phyloP scores from a whole-genome alignment of 164 flowering plant genomes.

The Dillenia turbinata region DNA sequence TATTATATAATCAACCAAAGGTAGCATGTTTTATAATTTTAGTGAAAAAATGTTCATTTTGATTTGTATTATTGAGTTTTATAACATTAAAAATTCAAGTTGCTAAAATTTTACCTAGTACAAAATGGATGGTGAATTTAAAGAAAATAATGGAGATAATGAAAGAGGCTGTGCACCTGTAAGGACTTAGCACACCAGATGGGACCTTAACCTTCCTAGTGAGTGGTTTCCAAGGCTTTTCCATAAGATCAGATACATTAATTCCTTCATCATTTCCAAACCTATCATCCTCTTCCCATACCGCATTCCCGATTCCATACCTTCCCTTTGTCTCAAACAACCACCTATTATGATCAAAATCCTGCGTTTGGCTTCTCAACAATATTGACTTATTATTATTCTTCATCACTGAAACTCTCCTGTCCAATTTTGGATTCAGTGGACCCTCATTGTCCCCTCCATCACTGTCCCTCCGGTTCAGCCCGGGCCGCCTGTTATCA shows the following conservation, averaged over 20 bases:
- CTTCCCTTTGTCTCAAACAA: slow-evolving; percentile 60
- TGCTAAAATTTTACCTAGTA: no score
- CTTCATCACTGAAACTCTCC: slow-evolving; percentile 47
- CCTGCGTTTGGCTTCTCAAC: slow-evolving; percentile 55
- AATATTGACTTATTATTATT: slow-evolving; percentile 36
- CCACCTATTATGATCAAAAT: slow-evolving; percentile 70
- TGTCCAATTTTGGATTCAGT: slow-evolving; percentile 18
- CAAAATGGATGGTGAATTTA: no score
- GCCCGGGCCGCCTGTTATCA: neutral
- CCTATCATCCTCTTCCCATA: slow-evolving; percentile 29
- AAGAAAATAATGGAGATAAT: slow-evolving; percentile 12
- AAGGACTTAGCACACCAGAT: slow-evolving; percentile 50
- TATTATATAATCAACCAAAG: no score
- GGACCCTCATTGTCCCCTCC: slow-evolving; percentile 5
- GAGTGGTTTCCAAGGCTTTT: slow-evolving; percentile 71
- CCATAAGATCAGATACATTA: slow-evolving; percentile 43
- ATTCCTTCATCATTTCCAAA: slow-evolving; percentile 21
- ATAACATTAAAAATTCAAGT: no score
- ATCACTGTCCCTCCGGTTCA: slow-evolving; percentile 1
- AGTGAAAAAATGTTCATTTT: no score
- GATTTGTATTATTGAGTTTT: no score
- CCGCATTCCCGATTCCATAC: slow-evolving; percentile 63
- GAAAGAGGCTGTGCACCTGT: slow-evolving; percentile 31
- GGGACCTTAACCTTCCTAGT: slow-evolving; percentile 43
- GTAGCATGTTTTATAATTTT: no score